Base-by-base conservation (phyloP, 306 rosid genomes). In the Cucurbita ficifolia region DNA sequence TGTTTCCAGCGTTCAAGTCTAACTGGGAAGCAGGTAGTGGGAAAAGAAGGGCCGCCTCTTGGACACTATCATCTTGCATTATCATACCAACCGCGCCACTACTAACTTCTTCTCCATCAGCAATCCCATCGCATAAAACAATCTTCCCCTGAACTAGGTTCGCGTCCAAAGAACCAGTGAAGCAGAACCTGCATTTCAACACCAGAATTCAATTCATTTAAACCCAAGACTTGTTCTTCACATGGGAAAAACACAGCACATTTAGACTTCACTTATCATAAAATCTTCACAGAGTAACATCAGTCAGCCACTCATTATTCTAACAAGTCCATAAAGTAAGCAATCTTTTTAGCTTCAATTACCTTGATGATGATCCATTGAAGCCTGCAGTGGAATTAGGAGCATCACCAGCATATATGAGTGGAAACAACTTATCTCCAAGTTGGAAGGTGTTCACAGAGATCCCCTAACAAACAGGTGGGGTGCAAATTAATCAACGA, bases 371-470 rank as follows among this genome's bases (percentile, higher is more conserved):
- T 45, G 58, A 48, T 40, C 3, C 72, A 46, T 50, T 49, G 52
- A 75, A 75, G 36, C 78, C 73, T 18, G 56, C 78, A n/a, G 78
- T 61, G 38, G 0, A 36, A 46, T 75, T 75, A 6, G 78, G 78
- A 46, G 78, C 78, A 36, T 60, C 59, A 6, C 78, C 78, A 36
- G 55, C 78, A 51, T 75, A 61, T 36, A 75, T 75, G 12, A 63
- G 68, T 21, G 78, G 78, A 12, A 75, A 18, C 16, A 60, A 6
- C 10, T 62, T 18, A 45, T 62, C 65, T 19, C 68, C 60, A 33
- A 62, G 60, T 9, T 61, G 18, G 39, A 75, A 75, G 33, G 78
- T 75, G 51, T 75, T 75, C 36, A 75, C 73, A 14, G 78, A 75
- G 58, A 62, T 10, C 33, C 78, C 78, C 78, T 75, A 51, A 21